These are phyloP conservation scores for Metschnikowia reukaufii DNA, from an alignment of 805 yeast species.

Conservation along the genomic window DNA sequence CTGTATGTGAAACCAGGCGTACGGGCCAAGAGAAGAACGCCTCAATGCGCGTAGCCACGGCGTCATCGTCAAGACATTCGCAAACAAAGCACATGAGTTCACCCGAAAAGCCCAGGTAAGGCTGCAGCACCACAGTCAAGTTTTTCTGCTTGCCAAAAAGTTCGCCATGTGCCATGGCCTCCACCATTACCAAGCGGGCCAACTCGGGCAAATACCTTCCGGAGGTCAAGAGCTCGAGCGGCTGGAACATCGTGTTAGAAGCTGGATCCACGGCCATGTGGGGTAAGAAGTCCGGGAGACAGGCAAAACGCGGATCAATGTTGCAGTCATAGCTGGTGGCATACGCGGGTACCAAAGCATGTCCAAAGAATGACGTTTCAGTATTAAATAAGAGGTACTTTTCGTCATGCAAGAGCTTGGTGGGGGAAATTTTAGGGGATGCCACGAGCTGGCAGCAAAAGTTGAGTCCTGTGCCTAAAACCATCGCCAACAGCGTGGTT, in stretches of 20 bases:
- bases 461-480: slow-evolving; percentile 70
- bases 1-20: slow-evolving; percentile 23
- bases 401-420: slow-evolving; percentile 14
- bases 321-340: slow-evolving; percentile 42
- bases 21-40: slow-evolving; percentile 25
- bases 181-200: slow-evolving; percentile 43
- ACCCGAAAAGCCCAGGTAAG: slow-evolving; percentile 39
- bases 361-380: slow-evolving; percentile 59
- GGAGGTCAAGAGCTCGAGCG: slow-evolving; percentile 53
- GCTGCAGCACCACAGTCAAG: slow-evolving; percentile 17
- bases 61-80: slow-evolving; percentile 27
- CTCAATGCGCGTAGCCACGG: slow-evolving; percentile 23
- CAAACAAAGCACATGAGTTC: slow-evolving; percentile 41
- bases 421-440: slow-evolving; percentile 16
- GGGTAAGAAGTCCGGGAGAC: slow-evolving; percentile 23
- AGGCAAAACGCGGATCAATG: slow-evolving; percentile 34
- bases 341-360: slow-evolving; percentile 28
- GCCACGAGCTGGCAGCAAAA: slow-evolving; percentile 43
- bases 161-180: slow-evolving; percentile 29
- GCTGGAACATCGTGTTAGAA: slow-evolving; percentile 46
- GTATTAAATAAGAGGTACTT: slow-evolving; percentile 41
- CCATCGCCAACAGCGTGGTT: slow-evolving; percentile 49
- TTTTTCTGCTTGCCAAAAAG: slow-evolving; percentile 25
- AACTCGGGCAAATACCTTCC: slow-evolving; percentile 60
- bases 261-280: slow-evolving; percentile 31